Conservation (phyloP, 768 basidiomycete species). For the Multifurca ochricompacta region DNA sequence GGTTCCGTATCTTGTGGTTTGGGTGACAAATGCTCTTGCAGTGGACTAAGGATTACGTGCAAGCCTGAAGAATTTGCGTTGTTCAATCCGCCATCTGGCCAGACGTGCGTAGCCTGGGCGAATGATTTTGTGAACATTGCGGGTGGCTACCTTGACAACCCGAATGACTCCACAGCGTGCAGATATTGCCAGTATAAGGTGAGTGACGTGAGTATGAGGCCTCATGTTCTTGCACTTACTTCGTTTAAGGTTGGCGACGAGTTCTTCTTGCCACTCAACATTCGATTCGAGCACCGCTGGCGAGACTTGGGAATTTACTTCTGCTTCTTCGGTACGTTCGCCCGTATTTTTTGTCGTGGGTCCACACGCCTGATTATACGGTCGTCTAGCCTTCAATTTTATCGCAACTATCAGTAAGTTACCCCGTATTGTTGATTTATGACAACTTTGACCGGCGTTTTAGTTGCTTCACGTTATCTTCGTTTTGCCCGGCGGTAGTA, state of each 20-base stretch:
- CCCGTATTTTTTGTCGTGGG: not conserved
- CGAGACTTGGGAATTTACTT: slow-evolving; percentile 62
- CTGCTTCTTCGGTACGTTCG: slow-evolving; percentile 45
- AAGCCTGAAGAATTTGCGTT: slow-evolving; percentile 57
- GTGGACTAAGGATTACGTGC: slow-evolving; percentile 59
- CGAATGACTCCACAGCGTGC: slow-evolving; percentile 50
- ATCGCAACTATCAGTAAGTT: slow-evolving; percentile 44
- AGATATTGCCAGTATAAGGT: slow-evolving; percentile 63
- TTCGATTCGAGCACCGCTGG: slow-evolving; percentile 54
- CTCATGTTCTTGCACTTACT: not conserved
- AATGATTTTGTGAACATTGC: slow-evolving; percentile 48
- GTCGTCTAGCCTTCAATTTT: slow-evolving; percentile 55
- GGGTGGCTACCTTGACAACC: slow-evolving; percentile 73
- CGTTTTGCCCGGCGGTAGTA: slow-evolving; percentile 19
- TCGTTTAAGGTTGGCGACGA: slow-evolving; percentile 49
- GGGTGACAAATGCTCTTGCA: slow-evolving; percentile 21
- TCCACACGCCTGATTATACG: not conserved
- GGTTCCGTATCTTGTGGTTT: not conserved
- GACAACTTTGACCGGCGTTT: slow-evolving; percentile 16
- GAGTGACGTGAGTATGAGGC: slow-evolving; percentile 11
- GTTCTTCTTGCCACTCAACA: slow-evolving; percentile 63
- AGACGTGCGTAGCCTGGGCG: slow-evolving; percentile 69
- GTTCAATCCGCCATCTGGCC: slow-evolving; percentile 66
- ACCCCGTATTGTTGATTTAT: not conserved
- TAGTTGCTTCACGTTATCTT: slow-evolving; percentile 63